Conservation (phyloP, 257 asterid species). For the Salvia hispanica region DNA sequence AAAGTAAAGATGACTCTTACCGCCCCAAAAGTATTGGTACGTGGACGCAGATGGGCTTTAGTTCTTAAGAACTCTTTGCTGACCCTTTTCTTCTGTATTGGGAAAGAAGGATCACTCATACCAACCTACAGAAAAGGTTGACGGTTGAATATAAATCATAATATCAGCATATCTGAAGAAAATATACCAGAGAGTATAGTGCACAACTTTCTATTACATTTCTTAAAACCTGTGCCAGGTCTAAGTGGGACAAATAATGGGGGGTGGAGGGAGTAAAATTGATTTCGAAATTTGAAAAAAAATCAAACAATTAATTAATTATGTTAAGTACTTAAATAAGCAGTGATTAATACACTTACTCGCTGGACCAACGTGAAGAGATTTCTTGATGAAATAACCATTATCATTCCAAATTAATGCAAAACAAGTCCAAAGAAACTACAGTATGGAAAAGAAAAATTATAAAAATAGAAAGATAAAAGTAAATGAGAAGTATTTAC, state of each 20-base stretch:
- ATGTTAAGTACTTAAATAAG: no score
- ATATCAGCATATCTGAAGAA: constrained; percentile 12
- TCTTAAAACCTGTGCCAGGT: no score
- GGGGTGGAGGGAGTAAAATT: no score
- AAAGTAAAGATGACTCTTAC: constrained; percentile 50
- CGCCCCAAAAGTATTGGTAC: constrained; percentile 97
- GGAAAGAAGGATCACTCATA: constrained; percentile 82
- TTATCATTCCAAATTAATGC: constrained; percentile 14
- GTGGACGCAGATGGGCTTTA: constrained; percentile 98
- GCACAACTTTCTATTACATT: not conserved
- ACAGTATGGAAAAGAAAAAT: constrained; percentile 14
- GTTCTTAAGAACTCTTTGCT: constrained; percentile 94
- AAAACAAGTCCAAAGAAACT: not conserved
- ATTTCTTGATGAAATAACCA: not conserved
- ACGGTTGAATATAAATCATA: constrained; percentile 22
- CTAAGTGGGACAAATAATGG: no score
- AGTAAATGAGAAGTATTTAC: constrained; percentile 45
- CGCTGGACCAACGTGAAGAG: constrained; percentile 27
- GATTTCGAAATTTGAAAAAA: no score
- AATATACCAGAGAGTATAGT: constrained; percentile 8
- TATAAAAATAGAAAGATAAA: not conserved
- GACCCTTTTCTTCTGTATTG: constrained; percentile 95
- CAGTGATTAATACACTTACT: not conserved
- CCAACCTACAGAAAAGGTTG: constrained; percentile 61
- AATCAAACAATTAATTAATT: no score